phyloP scores from a whole-genome alignment of 1,284 basidiomycete genomes.

The Leccinum angustisporum region DNA sequence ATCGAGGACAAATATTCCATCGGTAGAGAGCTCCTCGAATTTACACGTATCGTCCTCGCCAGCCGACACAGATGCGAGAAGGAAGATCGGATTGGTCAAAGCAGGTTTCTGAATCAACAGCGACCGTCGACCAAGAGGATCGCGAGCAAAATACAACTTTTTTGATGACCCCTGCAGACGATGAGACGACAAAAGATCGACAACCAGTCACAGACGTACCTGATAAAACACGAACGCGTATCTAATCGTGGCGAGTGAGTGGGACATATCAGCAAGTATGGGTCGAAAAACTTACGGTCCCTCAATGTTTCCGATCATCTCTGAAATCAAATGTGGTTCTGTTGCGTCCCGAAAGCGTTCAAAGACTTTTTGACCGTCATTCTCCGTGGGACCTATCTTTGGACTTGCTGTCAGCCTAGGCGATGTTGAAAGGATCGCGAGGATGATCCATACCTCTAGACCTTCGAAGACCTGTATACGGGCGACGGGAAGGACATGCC shows the following conservation, averaged over 20 bases:
- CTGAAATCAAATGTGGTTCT: constrained; percentile 45
- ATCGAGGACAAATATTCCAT: constrained; percentile 55
- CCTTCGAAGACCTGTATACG: constrained; percentile 73
- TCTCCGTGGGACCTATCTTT: constrained; percentile 58
- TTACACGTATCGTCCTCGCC: constrained; percentile 44
- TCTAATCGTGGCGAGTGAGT: constrained; percentile 39
- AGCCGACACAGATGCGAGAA: constrained; percentile 67
- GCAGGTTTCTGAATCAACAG: constrained; percentile 70
- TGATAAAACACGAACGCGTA: constrained; percentile 84
- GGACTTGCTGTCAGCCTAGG: constrained; percentile 2
- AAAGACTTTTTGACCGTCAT: constrained; percentile 78
- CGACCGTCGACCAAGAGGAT: constrained; percentile 90
- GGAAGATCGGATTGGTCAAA: constrained; percentile 46
- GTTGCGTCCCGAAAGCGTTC: constrained; percentile 42
- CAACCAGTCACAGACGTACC: constrained; percentile 40
- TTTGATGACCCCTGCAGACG: constrained; percentile 41
- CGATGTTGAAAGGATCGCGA: background rate
- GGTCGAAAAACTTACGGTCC: constrained; percentile 73
- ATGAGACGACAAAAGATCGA: constrained; percentile 11
- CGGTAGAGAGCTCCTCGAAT: constrained; percentile 66
- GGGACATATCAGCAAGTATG: constrained; percentile 1
- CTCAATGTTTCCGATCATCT: constrained; percentile 67
- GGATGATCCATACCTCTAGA: constrained; percentile 47
- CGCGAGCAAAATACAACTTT: constrained; percentile 77
- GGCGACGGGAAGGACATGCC: background rate